A percentile compares a stretch with the other conserved stretches of the same genome.
Conservation (phyloP, 2,329 filamentous ascomycete genomes). For the Colletotrichum lindemuthianum region DNA sequence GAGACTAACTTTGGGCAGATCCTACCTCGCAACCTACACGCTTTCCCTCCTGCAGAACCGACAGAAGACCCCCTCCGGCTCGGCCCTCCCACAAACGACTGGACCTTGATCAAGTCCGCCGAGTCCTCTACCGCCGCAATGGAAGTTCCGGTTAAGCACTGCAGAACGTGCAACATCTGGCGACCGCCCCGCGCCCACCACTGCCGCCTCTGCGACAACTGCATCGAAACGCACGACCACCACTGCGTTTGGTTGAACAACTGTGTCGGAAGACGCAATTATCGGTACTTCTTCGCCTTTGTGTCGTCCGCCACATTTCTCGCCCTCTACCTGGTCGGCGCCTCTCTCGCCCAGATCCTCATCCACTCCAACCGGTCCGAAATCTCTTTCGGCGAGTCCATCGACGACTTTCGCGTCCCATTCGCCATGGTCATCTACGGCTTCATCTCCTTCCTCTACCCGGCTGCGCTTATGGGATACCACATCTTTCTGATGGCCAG, state of each 20-base stretch:
- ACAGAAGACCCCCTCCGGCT: conserved; percentile 83
- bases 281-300: conserved; percentile 97
- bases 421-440: conserved; percentile 92
- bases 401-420: conserved; percentile 77
- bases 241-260: conserved; percentile 99
- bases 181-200: conserved; percentile 94
- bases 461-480: conserved; percentile 84
- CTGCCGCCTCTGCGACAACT: conserved; percentile 96
- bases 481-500: conserved; percentile 91
- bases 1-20: conserved; percentile 65
- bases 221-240: conserved; percentile 95
- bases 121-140: conserved; percentile 83
- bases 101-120: conserved; percentile 88
- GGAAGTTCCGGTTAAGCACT: conserved; percentile 98
- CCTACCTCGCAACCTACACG: conserved; percentile 89
- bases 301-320: conserved; percentile 83
- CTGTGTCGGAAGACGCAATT: conserved; percentile 95
- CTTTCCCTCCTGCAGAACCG: conserved; percentile 79
- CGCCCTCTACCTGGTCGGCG: conserved; percentile 78
- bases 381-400: conserved; percentile 74
- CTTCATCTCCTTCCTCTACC: conserved; percentile 79
- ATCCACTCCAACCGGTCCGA: conserved; percentile 72
- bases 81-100: conserved; percentile 89
- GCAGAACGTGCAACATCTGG: conserved; percentile 98
- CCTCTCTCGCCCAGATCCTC: conserved; percentile 83